Conservation (phyloP, 371 early-diverging fungal genomes). For the Rhizomucor pusillus region DNA sequence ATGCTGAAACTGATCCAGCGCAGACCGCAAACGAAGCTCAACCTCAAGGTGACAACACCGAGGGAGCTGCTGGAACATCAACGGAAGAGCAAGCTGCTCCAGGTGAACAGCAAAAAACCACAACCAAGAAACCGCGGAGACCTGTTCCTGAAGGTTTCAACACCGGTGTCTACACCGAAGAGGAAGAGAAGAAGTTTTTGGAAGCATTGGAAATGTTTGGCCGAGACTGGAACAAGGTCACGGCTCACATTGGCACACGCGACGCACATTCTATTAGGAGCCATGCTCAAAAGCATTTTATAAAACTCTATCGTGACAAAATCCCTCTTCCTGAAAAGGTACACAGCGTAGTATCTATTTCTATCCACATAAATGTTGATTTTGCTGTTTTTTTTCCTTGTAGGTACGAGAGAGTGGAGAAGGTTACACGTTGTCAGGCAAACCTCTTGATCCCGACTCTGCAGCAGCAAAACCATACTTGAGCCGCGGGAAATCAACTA, state of each 20-base stretch:
- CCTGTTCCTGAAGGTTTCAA: constrained; percentile 52
- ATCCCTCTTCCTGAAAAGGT: constrained; percentile 79
- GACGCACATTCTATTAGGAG: constrained; percentile 82
- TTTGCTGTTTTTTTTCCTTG: not conserved
- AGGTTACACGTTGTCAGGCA: constrained; percentile 88
- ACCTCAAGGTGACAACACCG: constrained; percentile 14
- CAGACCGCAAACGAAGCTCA: constrained; percentile 2
- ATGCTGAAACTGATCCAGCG: not conserved
- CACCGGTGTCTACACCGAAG: constrained; percentile 74
- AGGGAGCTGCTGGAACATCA: constrained; percentile 8
- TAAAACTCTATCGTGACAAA: constrained; percentile 80
- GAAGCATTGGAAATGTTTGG: constrained; percentile 79
- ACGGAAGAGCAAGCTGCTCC: not conserved
- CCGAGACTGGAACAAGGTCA: constrained; percentile 76
- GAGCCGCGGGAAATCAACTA: constrained; percentile 9
- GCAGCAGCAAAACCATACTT: constrained; percentile 84
- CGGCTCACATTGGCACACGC: constrained; percentile 71
- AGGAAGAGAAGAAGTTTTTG: constrained; percentile 74
- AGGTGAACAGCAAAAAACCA: no score
- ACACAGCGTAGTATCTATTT: not conserved
- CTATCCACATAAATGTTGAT: not conserved
- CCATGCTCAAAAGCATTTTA: constrained; percentile 91
- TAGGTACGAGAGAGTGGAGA: constrained; percentile 73
- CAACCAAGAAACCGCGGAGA: constrained; percentile 39
- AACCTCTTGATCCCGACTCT: constrained; percentile 82